Evolutionary conservation across 495 filamentous ascomycete genomes (phyloP), one percentile per base, ranked within the genome.

Genomic region (Neurospora sp.): DNA sequence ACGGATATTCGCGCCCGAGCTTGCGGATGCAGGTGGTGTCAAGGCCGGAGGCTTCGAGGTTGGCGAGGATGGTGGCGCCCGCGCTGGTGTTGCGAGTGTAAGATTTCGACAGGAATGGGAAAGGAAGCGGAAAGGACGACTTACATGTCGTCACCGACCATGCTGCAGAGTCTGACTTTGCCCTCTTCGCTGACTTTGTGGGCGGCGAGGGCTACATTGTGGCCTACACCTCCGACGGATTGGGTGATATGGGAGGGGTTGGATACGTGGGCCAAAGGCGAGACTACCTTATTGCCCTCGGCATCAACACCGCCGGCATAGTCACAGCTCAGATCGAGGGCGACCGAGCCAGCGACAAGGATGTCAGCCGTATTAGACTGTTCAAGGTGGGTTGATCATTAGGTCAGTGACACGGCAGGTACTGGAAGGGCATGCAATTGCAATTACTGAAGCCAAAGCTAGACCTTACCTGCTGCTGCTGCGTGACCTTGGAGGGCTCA

Each of bases 181-280:
- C 77, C 78, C 3, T 75, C 72, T 31, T 78, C 82, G 70, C 83
- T 84, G 35, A 81, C 78, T 38, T 80, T 82, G 76, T 92, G 90
- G 7, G 91, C 87, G 6, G 95, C 94, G 68, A 91, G 86, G 3
- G 96, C 93, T 40, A 98, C 90, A 77, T 99, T 99, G 78, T 92
- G 89, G n/a, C 91, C 96, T 3, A 98, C 96, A n/a, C 96, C 96
- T 9, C 96, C 96, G 35, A 98, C 84, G 8, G 91, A 91, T 77
- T 97, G 93, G 22, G 78, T 86, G 73, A 97, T 96, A 17, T 83
- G 78, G 53, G 93, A 88, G 53, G 92, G 92, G 79, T 98, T 99
- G 8, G 96, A 99, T 1, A 95, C 98, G 70, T 94, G 87, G 1
- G 88, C 82, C 27, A 86, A 79, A 17, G 93, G 93, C 8, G 76